Percentiles rank a stretch among this genome's conserved stretches.
These are phyloP conservation scores for Cryoendolithus antarcticus DNA, from an alignment of 2,329 filamentous ascomycete species.

Conservation along the genomic window DNA sequence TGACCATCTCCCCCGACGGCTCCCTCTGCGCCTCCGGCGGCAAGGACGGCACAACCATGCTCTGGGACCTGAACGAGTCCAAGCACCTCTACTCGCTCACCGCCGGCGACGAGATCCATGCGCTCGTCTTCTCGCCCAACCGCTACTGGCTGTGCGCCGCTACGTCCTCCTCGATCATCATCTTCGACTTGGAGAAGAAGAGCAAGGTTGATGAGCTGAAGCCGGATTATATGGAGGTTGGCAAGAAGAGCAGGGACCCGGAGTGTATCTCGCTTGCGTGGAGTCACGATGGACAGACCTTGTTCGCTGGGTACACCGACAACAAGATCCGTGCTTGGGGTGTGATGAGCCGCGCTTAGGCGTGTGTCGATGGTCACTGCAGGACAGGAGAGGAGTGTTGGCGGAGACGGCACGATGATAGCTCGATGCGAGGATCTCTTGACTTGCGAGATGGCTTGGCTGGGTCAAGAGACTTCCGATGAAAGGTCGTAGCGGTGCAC, in stretches of 20 bases:
- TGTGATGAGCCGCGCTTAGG: constrained; percentile 72
- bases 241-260: constrained; percentile 98
- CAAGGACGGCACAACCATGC: constrained; percentile 99
- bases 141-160: constrained; percentile 99
- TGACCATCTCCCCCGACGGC: constrained; percentile 98
- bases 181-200: constrained; percentile 99
- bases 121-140: constrained; percentile 99
- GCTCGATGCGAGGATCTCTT: constrained; percentile 25
- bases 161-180: constrained; percentile 96
- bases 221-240: constrained; percentile 88
- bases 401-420: constrained; percentile 22
- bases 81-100: constrained; percentile 99
- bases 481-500: constrained; percentile 25
- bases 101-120: constrained; percentile 99
- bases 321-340: constrained; percentile 98
- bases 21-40: constrained; percentile 98
- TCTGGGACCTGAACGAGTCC: constrained; percentile 99
- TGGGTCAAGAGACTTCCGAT: constrained; percentile 20
- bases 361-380: constrained; percentile 2
- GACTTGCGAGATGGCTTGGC: constrained; percentile 12
- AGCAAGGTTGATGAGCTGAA: constrained; percentile 99
- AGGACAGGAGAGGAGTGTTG: constrained; percentile 1
- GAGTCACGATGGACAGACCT: constrained; percentile 95
- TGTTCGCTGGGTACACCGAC: constrained; percentile 99
- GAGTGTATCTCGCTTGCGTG: constrained; percentile 97